Evolutionary conservation across 305 asterid genomes (phyloP).

Genomic region (Vinca major): DNA sequence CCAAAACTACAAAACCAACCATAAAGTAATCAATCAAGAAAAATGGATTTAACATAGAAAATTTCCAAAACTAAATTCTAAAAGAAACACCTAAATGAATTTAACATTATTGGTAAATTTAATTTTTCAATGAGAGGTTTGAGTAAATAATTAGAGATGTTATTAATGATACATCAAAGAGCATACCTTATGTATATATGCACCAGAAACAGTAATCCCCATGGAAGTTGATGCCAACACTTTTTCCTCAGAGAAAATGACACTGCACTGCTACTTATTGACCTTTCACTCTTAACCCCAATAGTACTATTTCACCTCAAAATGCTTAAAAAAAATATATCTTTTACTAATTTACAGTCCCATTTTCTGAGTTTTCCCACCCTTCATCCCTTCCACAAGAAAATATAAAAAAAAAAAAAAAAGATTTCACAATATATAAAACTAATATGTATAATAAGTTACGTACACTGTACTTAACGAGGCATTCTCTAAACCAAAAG

Average conservation of each 20-base stretch:
- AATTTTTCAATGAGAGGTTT: background rate
- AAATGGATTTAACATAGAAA: background rate
- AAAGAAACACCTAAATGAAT: too few relatives aligned
- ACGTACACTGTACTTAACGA: background rate
- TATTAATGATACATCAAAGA: too few relatives aligned
- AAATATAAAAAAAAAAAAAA: background rate
- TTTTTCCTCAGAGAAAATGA: constrained; percentile 26
- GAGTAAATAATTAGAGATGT: background rate
- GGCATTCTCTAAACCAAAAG: constrained; percentile 1
- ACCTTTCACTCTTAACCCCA: constrained; percentile 32
- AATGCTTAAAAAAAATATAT: background rate
- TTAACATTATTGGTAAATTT: background rate
- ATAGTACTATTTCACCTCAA: background rate
- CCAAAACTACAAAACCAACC: too few relatives aligned
- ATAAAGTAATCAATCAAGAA: too few relatives aligned
- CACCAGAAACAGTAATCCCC: constrained; percentile 29
- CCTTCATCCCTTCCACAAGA: background rate
- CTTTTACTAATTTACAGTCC: constrained; percentile 14
- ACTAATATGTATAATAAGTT: background rate
- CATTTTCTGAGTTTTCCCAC: background rate
- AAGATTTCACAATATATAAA: background rate
- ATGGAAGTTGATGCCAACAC: constrained; percentile 30
- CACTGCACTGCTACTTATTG: constrained; percentile 48
- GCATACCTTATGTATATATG: background rate
- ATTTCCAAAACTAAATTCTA: too few relatives aligned